These are phyloP conservation scores for Ophiosphaerella herpotricha DNA, from an alignment of 2,329 filamentous ascomycete species.

Conservation along the genomic window DNA sequence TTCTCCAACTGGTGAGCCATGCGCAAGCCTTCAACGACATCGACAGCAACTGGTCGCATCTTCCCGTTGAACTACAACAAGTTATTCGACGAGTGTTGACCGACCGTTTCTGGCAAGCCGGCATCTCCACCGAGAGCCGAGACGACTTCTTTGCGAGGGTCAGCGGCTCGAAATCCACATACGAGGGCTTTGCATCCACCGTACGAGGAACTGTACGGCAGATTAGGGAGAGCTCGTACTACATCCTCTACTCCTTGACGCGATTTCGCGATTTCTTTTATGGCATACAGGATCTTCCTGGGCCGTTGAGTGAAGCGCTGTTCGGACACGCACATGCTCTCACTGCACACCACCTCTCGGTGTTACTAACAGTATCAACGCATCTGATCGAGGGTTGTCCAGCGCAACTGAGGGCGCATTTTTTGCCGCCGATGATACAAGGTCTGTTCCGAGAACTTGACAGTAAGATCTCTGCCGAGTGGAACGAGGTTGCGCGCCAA, in stretches of 20 bases:
- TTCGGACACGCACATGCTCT: conserved; percentile 81
- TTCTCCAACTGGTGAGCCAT: conserved; percentile 84
- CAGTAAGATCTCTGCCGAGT: conserved; percentile 82
- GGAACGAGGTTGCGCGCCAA: conserved; percentile 69
- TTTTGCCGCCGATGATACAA: conserved; percentile 82
- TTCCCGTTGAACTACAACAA: conserved; percentile 74
- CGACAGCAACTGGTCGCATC: conserved; percentile 72
- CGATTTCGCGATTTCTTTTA: conserved; percentile 87
- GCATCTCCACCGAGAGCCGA: conserved; percentile 92
- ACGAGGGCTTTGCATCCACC: conserved; percentile 92
- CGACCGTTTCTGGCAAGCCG: conserved; percentile 97
- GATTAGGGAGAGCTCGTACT: conserved; percentile 91
- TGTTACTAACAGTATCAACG: conserved; percentile 85
- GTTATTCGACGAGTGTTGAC: conserved; percentile 84
- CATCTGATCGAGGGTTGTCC: conserved; percentile 93
- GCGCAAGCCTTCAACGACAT: conserved; percentile 91
- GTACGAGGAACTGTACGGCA: conserved; percentile 87
- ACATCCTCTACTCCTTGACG: conserved; percentile 92
- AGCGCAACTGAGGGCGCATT: conserved; percentile 73
- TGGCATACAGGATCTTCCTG: conserved; percentile 81
- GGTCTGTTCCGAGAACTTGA: conserved; percentile 86
- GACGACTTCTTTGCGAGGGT: conserved; percentile 96
- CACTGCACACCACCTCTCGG: conserved; percentile 90
- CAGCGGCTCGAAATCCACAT: conserved; percentile 81
- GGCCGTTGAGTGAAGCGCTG: conserved; percentile 79